Evolutionary conservation across 805 yeast species (phyloP), one percentile per base, ranked within the genome.

Genomic region (Schizosaccharomyces osmophilus): DNA sequence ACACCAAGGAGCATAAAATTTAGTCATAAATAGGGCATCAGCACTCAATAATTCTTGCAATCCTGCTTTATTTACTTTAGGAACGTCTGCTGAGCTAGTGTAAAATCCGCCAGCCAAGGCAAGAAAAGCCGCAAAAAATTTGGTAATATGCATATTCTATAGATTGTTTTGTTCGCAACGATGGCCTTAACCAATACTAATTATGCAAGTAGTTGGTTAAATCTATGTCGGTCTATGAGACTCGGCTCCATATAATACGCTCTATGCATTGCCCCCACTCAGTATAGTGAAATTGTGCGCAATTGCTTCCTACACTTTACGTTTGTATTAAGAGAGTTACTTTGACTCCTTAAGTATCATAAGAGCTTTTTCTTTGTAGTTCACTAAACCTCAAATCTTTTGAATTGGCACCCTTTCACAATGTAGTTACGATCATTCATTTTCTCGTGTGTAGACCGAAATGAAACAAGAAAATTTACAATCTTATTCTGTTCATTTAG

Each of bases 1-100:
- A 78, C 69, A 87, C 95, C 95, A 87, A 70, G 95, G 95, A 19
- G 95, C 95, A 71, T 83, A 87, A 73, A 87, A 87, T 73, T 87
- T 95, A 24, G 90, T 84, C 64, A 87, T 74, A 26, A 87, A 94
- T 66, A 89, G 77, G 43, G 87, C 85, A 17, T 51, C 36, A 9
- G 57, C 36, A 9, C 6, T 51, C 19, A 51, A 5, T 29, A 51
- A 51, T 29, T 51, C 57, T 8, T 51, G 22, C 39, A 51, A 24
- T 6, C 36, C 31, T 24, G n/a, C 57, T 29, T 51, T 29, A 29
- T 51, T 51, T 29, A 51, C 31, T 22, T 29, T 51, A 29, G 57
- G 57, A 51, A 51, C 57, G 2, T 51, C 57, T 1, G 57, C 57
- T 17, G 57, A 51, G 5, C 19, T 29, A 17, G 19, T 17, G 22